Evolutionary conservation across 2,329 filamentous ascomycete species (phyloP), one percentile per base, ranked within the genome.

Genomic region (Hirsutella thompsonii): DNA sequence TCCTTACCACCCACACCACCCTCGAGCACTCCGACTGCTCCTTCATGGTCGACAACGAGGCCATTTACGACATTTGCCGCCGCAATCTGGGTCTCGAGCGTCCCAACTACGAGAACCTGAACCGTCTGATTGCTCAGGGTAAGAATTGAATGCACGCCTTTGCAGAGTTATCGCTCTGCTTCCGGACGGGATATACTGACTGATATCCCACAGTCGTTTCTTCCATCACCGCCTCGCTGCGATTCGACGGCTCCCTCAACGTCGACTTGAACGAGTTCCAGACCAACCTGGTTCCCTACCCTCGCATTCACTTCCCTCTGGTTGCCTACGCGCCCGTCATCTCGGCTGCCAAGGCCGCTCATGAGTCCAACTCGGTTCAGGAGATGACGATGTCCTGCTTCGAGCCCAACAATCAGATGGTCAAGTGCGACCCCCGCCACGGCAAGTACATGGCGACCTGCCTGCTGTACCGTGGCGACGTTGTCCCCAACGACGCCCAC

Each of bases 371-470:
- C 81, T 92, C 86, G 21, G 90, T 96, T 52, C 83, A 88, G 69
- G 92, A 96, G 75, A 95, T 96, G 74, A 93, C 87, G 67, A 93
- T 90, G 81, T 86, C 86, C 52, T 96, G 90, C 82, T 98, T 98
- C 72, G 90, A 98, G 79, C 88, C 90, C 56, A 85, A 95, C 81
- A 95, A 94, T 81, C 90, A 98, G 82, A 98, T 98, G 90, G 90
- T 98, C 65, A 94, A 94, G 78, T 98, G 90, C 63, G 92, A 98
- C 65, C 90, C 90, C 55, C 88, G 89, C 60, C 89, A 93, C 67
- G 90, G 90, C 69, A 98, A 98, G 78, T 98, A 98, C 79, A 98
- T 98, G 90, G 90, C 90, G 51, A 95, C 89, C 57, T 95, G 89
- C 68, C 69, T 98, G 69, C 73, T 98, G 64, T 98, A 98, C 79